Evolutionary conservation across 208 protist species (phyloP).

Genomic region (Crithidia fasciculata): DNA sequence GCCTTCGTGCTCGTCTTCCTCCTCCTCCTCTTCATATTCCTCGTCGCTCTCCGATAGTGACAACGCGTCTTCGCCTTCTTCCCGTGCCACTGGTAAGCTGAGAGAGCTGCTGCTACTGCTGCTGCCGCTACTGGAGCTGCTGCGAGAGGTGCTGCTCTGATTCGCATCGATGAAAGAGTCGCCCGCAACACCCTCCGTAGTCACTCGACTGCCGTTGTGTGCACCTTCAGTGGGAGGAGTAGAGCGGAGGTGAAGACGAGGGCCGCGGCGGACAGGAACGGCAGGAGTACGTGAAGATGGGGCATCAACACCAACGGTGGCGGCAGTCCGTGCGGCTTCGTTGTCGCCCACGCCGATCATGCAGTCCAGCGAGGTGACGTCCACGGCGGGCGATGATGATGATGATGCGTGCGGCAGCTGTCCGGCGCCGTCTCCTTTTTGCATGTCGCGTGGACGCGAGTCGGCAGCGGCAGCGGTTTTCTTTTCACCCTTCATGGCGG

Average conservation of each 20-base stretch:
- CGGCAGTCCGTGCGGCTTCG: neutral
- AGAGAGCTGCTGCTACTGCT: constrained; percentile 23
- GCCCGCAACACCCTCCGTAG: too few relatives aligned
- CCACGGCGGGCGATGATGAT: neutral
- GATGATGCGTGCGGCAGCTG: too few relatives aligned
- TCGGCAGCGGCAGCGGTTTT: too few relatives aligned
- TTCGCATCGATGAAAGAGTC: too few relatives aligned
- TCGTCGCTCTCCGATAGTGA: constrained; percentile 4
- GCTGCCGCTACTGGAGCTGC: neutral
- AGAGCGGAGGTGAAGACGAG: neutral
- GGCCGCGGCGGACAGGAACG: constrained; percentile 7
- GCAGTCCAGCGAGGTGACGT: constrained; percentile 24
- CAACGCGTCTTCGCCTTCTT: constrained; percentile 9
- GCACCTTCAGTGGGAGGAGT: neutral
- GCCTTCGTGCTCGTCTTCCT: neutral
- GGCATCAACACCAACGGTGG: neutral
- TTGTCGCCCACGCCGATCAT: constrained; percentile 14
- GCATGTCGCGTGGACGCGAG: too few relatives aligned
- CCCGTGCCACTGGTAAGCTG: constrained; percentile 4
- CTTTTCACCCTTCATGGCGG: too few relatives aligned
- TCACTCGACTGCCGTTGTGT: neutral
- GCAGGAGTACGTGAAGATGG: neutral
- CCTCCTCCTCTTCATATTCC: constrained; percentile 4
- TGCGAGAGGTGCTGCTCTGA: too few relatives aligned
- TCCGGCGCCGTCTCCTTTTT: too few relatives aligned